Evolutionary conservation across 2,329 filamentous ascomycete species (phyloP).

Genomic region (Hirsutella minnesotensis): DNA sequence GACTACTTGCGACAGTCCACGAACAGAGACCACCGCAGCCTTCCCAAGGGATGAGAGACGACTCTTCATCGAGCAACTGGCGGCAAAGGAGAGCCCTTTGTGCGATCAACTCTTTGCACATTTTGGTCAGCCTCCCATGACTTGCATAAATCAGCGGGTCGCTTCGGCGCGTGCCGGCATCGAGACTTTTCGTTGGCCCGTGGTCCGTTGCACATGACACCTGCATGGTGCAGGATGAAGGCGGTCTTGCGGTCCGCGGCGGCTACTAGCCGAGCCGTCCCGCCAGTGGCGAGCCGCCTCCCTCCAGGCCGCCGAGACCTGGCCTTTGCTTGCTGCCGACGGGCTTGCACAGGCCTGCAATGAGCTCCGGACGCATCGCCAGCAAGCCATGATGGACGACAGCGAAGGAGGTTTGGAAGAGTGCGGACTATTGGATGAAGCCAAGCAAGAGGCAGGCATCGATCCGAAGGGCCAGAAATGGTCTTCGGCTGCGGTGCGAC

Average conservation of each 20-base stretch:
- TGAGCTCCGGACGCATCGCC: too few species aligned
- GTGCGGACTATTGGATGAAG: conserved; percentile 2
- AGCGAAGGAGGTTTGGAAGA: not conserved
- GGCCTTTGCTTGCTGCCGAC: not conserved
- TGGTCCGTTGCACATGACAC: too few species aligned
- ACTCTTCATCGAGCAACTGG: not conserved
- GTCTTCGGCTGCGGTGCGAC: not conserved
- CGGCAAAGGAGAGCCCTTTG: not conserved
- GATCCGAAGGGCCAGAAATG: not conserved
- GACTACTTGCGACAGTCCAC: not conserved
- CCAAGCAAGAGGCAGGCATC: not conserved
- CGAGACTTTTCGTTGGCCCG: too few species aligned
- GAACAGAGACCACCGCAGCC: not conserved
- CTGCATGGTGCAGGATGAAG: too few species aligned
- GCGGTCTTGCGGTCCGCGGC: too few species aligned
- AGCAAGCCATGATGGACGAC: too few species aligned
- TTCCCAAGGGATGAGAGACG: not conserved
- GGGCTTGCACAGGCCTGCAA: too few species aligned
- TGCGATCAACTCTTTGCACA: not conserved
- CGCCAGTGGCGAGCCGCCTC: too few species aligned
- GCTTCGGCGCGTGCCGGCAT: too few species aligned
- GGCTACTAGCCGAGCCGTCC: too few species aligned
- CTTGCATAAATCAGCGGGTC: too few species aligned
- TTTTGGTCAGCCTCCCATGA: not conserved
- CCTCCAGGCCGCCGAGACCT: too few species aligned